These are phyloP conservation scores for Diatrype stigma DNA, from an alignment of 2,329 filamentous ascomycete species.

Conservation along the genomic window DNA sequence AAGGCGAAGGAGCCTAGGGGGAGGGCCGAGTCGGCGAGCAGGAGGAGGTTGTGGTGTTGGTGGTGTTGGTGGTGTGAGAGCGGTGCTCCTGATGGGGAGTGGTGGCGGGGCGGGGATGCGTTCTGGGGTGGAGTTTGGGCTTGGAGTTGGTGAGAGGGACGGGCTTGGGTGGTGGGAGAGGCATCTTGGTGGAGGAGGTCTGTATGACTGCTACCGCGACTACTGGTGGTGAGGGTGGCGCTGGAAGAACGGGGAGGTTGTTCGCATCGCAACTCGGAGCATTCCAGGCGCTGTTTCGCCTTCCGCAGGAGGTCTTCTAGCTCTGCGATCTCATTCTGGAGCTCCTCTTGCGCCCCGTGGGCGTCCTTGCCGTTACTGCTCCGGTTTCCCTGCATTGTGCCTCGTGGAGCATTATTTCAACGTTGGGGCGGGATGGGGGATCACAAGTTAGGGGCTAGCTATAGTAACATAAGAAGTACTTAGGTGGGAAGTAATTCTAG, in stretches of 20 bases:
- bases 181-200: too few species aligned
- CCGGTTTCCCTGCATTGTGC: too few species aligned
- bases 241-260: slow-evolving; percentile 14
- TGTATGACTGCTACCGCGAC: too few species aligned
- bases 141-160: too few species aligned
- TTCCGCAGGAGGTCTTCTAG: slow-evolving; percentile 50
- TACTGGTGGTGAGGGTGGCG: slow-evolving; percentile 6
- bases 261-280: too few species aligned
- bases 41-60: slow-evolving; percentile 64
- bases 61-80: slow-evolving; percentile 19
- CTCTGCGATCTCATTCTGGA: slow-evolving; percentile 52
- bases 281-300: slow-evolving; percentile 28
- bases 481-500: too few species aligned
- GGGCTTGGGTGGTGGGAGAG: too few species aligned
- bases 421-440: too few species aligned
- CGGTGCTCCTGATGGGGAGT: slow-evolving; percentile 1
- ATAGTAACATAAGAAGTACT: too few species aligned
- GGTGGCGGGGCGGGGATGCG: slow-evolving; percentile 2
- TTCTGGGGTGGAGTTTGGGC: too few species aligned
- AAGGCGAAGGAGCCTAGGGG: slow-evolving; percentile 86
- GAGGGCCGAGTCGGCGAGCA: slow-evolving; percentile 77
- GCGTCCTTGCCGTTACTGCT: background rate
- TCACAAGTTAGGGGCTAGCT: too few species aligned
- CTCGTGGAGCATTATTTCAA: too few species aligned
- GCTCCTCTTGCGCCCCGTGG: slow-evolving; percentile 18